Base-by-base conservation (phyloP, 495 filamentous ascomycete species). In the Thermothielavioides terrestris region DNA sequence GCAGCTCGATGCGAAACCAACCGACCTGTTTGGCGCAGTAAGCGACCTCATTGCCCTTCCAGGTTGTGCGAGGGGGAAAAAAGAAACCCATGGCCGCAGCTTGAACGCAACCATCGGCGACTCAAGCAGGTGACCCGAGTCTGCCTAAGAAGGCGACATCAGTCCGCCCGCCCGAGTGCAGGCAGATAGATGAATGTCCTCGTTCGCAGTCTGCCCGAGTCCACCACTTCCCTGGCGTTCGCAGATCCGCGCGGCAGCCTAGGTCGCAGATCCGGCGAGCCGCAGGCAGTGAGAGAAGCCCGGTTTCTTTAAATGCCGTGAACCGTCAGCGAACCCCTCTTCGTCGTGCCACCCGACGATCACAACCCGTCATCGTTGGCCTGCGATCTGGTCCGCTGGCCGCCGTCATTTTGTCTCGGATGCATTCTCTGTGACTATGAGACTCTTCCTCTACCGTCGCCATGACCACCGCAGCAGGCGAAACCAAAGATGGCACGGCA, bases 401-500 rank as follows among this genome's bases (percentile, higher is more conserved):
- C 36, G 23, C 31, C 15, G 32, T 34, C 32, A 32, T 31, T 18
- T 17, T 28, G 7, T n/a, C 10, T 30, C 37, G n/a, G 17, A 40
- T 37, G 11, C 28, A 46, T 32, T 8, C 17, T 22, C 21, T 20
- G 42, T 39, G n/a, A 50, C 20, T 27, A 47, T 51, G 53, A 51
- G 25, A 15, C 3, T 23, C 18, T 6, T 17, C 34, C 23, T 18
- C 46, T 21, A 47, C 50, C n/a, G n/a, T n/a, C n/a, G n/a, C n/a
- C 38, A 64, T 64, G 61, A 53, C 56, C 41, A 50, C 48, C 44
- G 6, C 56, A 52, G 34, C 49, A 35, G 25, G 39, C 50, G 52
- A 59, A 7, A 26, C 48, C 2, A 50, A 54, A 18, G 61, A 60
- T 47, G 62, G 51, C 30, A 66, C 65, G 38, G 57, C 65, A 28